Evolutionary conservation across 2,329 filamentous ascomycete genomes (phyloP), one percentile per base, ranked within the genome.

Genomic region (Cercospora zeae-maydis): DNA sequence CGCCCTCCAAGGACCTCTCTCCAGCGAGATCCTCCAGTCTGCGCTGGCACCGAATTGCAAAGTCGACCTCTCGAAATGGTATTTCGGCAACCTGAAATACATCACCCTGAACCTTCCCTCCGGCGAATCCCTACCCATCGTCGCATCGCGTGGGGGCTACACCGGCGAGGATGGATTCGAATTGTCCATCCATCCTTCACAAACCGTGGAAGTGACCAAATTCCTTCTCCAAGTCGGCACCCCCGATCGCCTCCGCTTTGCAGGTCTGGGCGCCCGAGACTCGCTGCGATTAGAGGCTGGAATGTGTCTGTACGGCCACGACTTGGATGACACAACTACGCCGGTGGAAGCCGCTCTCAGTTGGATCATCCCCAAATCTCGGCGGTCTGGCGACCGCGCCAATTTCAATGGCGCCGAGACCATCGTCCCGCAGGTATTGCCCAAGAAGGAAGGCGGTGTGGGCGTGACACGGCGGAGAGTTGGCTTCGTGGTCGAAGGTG

Each of bases 281-380:
- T 96, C 90, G 65, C 86, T 99, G 63, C 88, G 95, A 52, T 86
- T 99, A 31, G 95, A 99, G 80, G 95, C 95, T 0, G 95, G 95
- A 65, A 96, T 99, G 93, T 99, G 95, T 78, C 84, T 99, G n/a
- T 99, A 99, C 79, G 95, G 95, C n/a, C 92, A 98, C 79, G 95
- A 99, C 76, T 85, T 99, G 37, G 88, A 96, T 75, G 93, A 96
- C 62, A 81, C 80, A 0, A 89, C 85, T 10, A 90, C 88, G 1
- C 88, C 88, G 1, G 86, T 89, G 4, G 84, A 87, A 73, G 88
- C 84, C 1, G 82, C 81, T 1, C 78, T 91, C 0, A 82, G 82
- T 64, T 99, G 95, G 93, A 85, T 97, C 73, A 88, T 99, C 64
- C 88, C 90, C 67, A 92, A 92, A 74, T 86, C 88, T 61, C 86